phyloP scores from a whole-genome alignment of 1,284 basidiomycete genomes.

The Malassezia yamatoensis region DNA sequence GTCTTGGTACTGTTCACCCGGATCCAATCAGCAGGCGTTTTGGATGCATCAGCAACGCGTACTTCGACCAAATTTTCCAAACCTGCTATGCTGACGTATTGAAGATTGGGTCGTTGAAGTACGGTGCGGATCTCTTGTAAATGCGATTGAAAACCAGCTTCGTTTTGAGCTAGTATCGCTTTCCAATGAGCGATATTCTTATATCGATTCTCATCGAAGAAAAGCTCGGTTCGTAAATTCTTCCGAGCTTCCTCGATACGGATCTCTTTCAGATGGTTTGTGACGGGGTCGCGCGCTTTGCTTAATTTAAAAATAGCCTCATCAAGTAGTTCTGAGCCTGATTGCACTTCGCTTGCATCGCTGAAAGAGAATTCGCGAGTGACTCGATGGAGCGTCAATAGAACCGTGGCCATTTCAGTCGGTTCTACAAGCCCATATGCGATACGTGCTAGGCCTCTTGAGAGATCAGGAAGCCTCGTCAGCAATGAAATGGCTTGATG shows the following conservation, averaged over 20 bases:
- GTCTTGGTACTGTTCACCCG: constrained; percentile 66
- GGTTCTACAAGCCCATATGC: constrained; percentile 77
- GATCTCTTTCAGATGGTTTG: constrained; percentile 57
- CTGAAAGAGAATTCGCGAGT: constrained; percentile 57
- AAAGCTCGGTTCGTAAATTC: constrained; percentile 64
- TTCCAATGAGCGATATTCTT: constrained; percentile 57
- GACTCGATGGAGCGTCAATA: constrained; percentile 67
- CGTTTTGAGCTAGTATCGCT: constrained; percentile 56
- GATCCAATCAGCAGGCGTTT: constrained; percentile 70
- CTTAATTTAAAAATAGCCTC: constrained; percentile 63
- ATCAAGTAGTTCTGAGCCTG: constrained; percentile 58
- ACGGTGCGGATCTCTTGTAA: constrained; percentile 61
- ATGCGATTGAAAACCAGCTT: constrained; percentile 66
- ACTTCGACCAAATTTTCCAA: constrained; percentile 51
- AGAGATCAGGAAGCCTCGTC: constrained; percentile 65
- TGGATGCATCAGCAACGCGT: constrained; percentile 61
- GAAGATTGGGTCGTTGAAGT: constrained; percentile 64
- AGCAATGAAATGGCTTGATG: constrained; percentile 59
- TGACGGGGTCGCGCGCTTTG: constrained; percentile 56
- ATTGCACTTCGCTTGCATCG: constrained; percentile 48
- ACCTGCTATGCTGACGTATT: constrained; percentile 59
- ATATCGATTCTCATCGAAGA: constrained; percentile 62
- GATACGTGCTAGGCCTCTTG: constrained; percentile 74
- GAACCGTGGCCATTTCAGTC: constrained; percentile 66
- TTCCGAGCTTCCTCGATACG: constrained; percentile 60